A percentile compares a stretch with the other conserved stretches of the same genome.
These are phyloP conservation scores for Rubus parviflorus DNA, from an alignment of 306 rosid genomes.

Conservation along the genomic window DNA sequence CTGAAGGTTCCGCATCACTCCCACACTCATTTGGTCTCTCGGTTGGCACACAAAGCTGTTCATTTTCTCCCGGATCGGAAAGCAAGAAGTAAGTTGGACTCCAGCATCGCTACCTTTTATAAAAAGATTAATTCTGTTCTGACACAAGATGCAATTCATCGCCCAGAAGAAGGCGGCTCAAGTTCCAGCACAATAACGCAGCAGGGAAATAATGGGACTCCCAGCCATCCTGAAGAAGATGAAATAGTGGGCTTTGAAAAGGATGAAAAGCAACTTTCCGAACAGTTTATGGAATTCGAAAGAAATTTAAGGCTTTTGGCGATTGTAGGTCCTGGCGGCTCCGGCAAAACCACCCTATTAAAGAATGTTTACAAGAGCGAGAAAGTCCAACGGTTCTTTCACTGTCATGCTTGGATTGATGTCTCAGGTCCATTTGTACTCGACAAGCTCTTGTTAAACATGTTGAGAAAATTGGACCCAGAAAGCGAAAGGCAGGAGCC, in stretches of 20 bases:
- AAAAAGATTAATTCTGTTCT: accelerated
- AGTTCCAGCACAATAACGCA: too few relatives aligned
- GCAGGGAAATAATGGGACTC: too few relatives aligned
- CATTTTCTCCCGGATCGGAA: too few relatives aligned
- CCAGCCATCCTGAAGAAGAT: neutral
- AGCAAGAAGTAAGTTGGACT: neutral
- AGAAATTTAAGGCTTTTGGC: neutral
- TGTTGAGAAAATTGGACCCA: neutral
- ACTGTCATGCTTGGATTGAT: conserved; percentile 16
- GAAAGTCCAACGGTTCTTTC: neutral
- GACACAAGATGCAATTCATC: neutral
- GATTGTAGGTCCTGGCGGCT: neutral
- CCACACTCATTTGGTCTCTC: neutral
- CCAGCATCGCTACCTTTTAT: neutral
- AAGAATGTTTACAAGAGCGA: neutral
- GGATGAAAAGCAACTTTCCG: too few relatives aligned
- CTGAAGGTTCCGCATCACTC: neutral
- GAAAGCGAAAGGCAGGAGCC: too few relatives aligned
- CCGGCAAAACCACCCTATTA: neutral
- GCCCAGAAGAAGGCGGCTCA: too few relatives aligned
- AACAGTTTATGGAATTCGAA: neutral
- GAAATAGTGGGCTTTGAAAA: too few relatives aligned
- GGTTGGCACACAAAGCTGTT: neutral
- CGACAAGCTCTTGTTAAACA: neutral
- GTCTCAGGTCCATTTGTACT: neutral